Conservation (phyloP, 805 yeast genomes). For the Yarrowia sp. region DNA sequence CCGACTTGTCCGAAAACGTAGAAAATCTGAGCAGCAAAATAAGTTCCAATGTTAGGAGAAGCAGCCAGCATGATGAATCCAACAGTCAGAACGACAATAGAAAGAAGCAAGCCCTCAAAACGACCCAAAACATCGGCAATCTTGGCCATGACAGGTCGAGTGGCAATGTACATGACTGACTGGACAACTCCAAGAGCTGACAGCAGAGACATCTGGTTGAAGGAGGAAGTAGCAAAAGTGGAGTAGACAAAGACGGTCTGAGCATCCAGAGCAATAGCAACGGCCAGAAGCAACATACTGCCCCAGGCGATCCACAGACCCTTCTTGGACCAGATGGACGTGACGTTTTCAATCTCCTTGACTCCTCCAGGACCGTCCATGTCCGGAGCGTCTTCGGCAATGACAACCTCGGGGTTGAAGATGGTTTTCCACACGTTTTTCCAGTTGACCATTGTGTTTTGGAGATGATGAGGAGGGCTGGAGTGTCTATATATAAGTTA, state of each 20-base stretch:
- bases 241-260: slow-evolving; percentile 27
- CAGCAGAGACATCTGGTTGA: slow-evolving; percentile 44
- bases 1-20: slow-evolving; percentile 44
- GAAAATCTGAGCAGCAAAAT: slow-evolving; percentile 43
- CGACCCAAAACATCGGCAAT: slow-evolving; percentile 45
- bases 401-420: slow-evolving; percentile 19
- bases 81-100: slow-evolving; percentile 39
- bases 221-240: slow-evolving; percentile 45
- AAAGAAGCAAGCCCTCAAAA: slow-evolving; percentile 42
- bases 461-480: background rate
- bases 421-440: slow-evolving; percentile 14
- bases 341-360: slow-evolving; percentile 26
- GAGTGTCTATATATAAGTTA: background rate
- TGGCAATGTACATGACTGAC: slow-evolving; percentile 43
- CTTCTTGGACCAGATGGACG: slow-evolving; percentile 26
- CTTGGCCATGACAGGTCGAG: slow-evolving; percentile 45
- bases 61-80: slow-evolving; percentile 44
- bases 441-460: background rate
- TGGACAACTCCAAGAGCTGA: slow-evolving; percentile 44
- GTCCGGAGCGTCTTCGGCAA: slow-evolving; percentile 1
- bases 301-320: slow-evolving; percentile 28
- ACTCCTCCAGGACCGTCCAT: slow-evolving; percentile 22
- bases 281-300: slow-evolving; percentile 24
- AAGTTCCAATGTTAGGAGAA: slow-evolving; percentile 41
- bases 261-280: slow-evolving; percentile 24